Conservation (phyloP, 2,329 filamentous ascomycete species). For the Sporothrix globosa region DNA sequence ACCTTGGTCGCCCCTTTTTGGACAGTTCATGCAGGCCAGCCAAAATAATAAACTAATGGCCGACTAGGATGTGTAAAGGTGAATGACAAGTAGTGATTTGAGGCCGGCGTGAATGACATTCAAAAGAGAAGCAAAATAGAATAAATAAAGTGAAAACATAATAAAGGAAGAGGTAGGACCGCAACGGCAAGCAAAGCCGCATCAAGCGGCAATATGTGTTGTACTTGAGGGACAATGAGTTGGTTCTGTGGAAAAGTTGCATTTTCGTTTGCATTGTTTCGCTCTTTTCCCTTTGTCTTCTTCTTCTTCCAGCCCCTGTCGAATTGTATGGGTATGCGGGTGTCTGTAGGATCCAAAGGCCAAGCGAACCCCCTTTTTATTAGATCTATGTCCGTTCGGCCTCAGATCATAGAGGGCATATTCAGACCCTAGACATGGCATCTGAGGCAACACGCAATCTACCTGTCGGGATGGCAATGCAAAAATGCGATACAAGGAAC, state of each 20-base stretch:
- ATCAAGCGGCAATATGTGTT: background rate
- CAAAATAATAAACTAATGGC: background rate
- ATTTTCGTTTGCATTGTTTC: constrained; percentile 13
- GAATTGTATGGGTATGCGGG: background rate
- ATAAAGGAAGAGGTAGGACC: too few relatives aligned
- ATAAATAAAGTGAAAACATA: background rate
- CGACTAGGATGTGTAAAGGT: background rate
- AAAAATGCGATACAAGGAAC: background rate
- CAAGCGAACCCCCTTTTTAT: background rate
- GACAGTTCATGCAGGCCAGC: background rate
- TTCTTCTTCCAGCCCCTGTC: background rate
- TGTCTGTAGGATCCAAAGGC: background rate
- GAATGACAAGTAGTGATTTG: background rate
- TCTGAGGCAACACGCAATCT: background rate
- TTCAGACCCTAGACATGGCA: background rate
- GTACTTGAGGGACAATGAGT: background rate
- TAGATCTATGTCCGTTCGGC: background rate
- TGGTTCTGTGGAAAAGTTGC: background rate
- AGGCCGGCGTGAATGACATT: background rate
- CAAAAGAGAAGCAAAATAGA: background rate
- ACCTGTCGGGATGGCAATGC: background rate
- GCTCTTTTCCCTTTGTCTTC: background rate
- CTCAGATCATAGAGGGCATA: background rate
- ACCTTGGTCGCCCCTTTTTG: constrained; percentile 1
- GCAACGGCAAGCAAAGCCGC: background rate